A percentile compares a stretch with the other conserved stretches of the same genome.
phyloP scores from a whole-genome alignment of 2,329 filamentous ascomycete genomes.

The Ustilaginoidea virens region DNA sequence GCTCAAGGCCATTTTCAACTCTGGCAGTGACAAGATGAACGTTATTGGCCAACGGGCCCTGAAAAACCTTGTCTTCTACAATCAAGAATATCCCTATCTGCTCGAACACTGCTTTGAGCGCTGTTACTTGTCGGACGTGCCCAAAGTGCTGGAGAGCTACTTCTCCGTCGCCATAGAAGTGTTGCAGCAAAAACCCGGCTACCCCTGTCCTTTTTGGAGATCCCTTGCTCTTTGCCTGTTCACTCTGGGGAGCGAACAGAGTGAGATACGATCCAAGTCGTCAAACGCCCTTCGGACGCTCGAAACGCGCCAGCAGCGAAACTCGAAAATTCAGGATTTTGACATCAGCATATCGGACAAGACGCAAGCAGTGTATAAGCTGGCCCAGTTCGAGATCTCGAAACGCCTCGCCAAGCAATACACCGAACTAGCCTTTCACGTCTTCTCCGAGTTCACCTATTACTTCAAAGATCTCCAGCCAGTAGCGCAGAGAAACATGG shows the following conservation, averaged over 20 bases:
- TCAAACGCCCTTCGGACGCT: constrained; percentile 65
- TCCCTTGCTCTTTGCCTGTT: constrained; percentile 78
- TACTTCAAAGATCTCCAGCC: constrained; percentile 82
- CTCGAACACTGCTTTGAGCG: constrained; percentile 81
- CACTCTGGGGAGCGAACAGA: constrained; percentile 82
- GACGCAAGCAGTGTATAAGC: constrained; percentile 93
- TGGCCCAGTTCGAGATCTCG: constrained; percentile 93
- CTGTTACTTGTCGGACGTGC: constrained; percentile 69
- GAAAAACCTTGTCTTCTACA: constrained; percentile 80
- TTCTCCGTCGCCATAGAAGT: constrained; percentile 87
- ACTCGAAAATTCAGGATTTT: constrained; percentile 87
- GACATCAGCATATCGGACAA: constrained; percentile 98
- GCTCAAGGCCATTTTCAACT: constrained; percentile 91
- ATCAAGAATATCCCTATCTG: constrained; percentile 71
- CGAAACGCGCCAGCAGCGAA: constrained; percentile 63
- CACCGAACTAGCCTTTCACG: constrained; percentile 74
- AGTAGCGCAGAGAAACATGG: constrained; percentile 78
- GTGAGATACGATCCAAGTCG: constrained; percentile 77
- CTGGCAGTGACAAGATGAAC: constrained; percentile 81
- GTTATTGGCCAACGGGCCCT: constrained; percentile 76
- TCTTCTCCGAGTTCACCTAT: constrained; percentile 89
- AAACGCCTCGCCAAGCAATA: constrained; percentile 80
- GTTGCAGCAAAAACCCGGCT: constrained; percentile 67
- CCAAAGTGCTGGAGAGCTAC: constrained; percentile 85
- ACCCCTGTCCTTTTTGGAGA: constrained; percentile 79